Conservation (phyloP, 1,139 yeast genomes). For the Candida tetrigidarum region DNA sequence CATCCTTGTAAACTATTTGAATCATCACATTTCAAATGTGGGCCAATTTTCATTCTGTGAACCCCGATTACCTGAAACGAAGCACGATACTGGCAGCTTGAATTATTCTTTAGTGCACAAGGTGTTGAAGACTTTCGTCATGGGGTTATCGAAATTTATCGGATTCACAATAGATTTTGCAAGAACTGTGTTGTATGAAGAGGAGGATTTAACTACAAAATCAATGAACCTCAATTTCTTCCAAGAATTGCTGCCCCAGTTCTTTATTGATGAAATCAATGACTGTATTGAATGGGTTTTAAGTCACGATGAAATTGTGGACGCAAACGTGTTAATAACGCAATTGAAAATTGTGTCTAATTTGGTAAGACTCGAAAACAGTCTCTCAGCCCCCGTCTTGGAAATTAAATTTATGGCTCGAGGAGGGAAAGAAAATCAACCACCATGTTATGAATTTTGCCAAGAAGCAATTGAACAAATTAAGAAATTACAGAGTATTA, state of each 20-base stretch:
- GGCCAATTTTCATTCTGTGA: conserved; percentile 26
- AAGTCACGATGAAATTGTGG: conserved; percentile 10
- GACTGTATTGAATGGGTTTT: conserved; percentile 26
- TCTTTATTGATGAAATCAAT: conserved; percentile 27
- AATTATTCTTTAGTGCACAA: conserved; percentile 43
- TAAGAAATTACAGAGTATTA: conserved; percentile 11
- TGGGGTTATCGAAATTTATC: conserved; percentile 57
- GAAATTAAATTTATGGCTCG: too few species aligned
- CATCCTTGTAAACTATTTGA: conserved; percentile 45
- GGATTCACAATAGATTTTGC: conserved; percentile 54
- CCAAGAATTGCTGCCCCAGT: conserved; percentile 26
- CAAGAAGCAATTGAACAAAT: conserved; percentile 21
- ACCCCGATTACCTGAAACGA: conserved; percentile 14
- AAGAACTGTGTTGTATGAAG: conserved; percentile 69
- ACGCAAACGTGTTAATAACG: conserved; percentile 21
- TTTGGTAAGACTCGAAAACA: conserved; percentile 32
- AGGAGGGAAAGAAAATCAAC: neutral
- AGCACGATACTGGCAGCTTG: conserved; percentile 11
- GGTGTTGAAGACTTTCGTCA: conserved; percentile 49
- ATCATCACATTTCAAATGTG: conserved; percentile 15
- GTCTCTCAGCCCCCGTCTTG: conserved; percentile 7
- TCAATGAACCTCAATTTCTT: conserved; percentile 55
- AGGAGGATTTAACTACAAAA: conserved; percentile 73
- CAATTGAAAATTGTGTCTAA: conserved; percentile 32
- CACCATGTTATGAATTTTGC: conserved; percentile 18